A percentile compares a stretch with the other conserved stretches of the same genome.
Evolutionary conservation across 768 basidiomycete species (phyloP).

Genomic region (Russula lepida): DNA sequence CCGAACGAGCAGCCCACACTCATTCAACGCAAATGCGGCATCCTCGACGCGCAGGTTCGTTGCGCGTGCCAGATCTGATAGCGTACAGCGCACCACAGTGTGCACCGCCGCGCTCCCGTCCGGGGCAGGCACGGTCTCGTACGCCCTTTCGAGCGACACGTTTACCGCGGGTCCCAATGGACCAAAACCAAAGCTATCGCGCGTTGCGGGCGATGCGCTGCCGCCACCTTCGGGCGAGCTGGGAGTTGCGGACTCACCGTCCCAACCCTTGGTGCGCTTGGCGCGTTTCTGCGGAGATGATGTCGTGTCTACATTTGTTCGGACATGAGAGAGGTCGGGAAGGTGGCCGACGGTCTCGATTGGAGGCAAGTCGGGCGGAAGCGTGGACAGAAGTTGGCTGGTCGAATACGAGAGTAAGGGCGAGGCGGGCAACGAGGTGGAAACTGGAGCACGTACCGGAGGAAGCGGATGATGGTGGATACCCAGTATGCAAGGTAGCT

Average conservation of each 20-base stretch:
- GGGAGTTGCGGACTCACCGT: slow-evolving; percentile 46
- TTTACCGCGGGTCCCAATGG: slow-evolving; percentile 37
- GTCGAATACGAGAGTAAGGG: not conserved
- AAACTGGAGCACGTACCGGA: slow-evolving; percentile 42
- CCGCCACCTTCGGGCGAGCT: slow-evolving; percentile 27
- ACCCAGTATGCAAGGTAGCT: slow-evolving; percentile 90
- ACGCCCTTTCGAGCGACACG: slow-evolving; percentile 34
- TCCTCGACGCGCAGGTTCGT: slow-evolving; percentile 82
- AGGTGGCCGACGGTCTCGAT: slow-evolving; percentile 39
- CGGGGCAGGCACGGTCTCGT: slow-evolving; percentile 47
- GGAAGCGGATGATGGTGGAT: slow-evolving; percentile 73
- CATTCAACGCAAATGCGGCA: slow-evolving; percentile 79
- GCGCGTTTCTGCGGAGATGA: slow-evolving; percentile 9
- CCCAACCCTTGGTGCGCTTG: slow-evolving; percentile 50
- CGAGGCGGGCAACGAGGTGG: not conserved
- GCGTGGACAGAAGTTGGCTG: slow-evolving; percentile 51
- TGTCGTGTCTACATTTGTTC: not conserved
- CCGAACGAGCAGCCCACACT: slow-evolving; percentile 66
- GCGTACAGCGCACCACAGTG: slow-evolving; percentile 56
- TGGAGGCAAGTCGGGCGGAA: slow-evolving; percentile 45
- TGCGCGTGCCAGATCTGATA: slow-evolving; percentile 69
- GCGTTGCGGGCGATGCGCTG: slow-evolving; percentile 4
- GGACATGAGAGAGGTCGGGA: slow-evolving; percentile 21
- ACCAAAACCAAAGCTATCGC: slow-evolving; percentile 7
- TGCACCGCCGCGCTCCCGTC: slow-evolving; percentile 70